A percentile compares a stretch with the other conserved stretches of the same genome.
Evolutionary conservation across 306 rosid species (phyloP).

Genomic region (Amphicarpaea edgeworthii): DNA sequence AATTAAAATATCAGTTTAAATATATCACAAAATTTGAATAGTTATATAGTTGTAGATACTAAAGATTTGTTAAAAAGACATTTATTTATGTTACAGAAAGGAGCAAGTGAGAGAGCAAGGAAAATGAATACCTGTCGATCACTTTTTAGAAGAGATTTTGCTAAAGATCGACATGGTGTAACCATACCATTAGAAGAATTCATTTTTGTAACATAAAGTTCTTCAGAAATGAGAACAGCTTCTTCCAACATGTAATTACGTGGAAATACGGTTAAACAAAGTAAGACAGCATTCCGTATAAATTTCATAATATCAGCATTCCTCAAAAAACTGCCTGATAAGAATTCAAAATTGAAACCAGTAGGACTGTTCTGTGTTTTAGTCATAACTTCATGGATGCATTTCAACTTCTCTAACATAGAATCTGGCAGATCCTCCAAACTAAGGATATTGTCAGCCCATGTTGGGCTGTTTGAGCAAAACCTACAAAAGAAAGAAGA

Average conservation of each 20-base stretch:
- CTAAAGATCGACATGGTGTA: conserved; percentile 87
- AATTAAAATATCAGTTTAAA: conserved; percentile 21
- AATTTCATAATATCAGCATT: conserved; percentile 77
- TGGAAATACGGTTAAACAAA: conserved; percentile 79
- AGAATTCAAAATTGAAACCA: conserved; percentile 66
- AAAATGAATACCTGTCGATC: conserved; percentile 78
- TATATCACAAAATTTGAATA: conserved; percentile 10
- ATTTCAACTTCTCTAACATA: conserved; percentile 62
- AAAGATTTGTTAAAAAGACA: not conserved
- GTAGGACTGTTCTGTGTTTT: conserved; percentile 52
- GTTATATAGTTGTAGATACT: conserved; percentile 2
- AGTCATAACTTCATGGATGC: conserved; percentile 57
- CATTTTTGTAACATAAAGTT: conserved; percentile 66
- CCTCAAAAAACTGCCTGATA: conserved; percentile 58
- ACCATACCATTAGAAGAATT: conserved; percentile 60
- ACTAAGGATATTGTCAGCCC: conserved; percentile 70
- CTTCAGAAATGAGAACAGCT: conserved; percentile 85
- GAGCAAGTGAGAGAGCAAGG: conserved; percentile 20
- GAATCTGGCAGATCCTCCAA: conserved; percentile 78
- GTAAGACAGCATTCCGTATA: conserved; percentile 76
- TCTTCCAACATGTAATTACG: conserved; percentile 86
- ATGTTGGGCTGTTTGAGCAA: conserved; percentile 77
- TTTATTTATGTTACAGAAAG: conserved; percentile 9
- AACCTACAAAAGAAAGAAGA: conserved; percentile 57
- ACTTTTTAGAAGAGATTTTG: conserved; percentile 81